These are phyloP conservation scores for Biscogniauxia sp. DNA, from an alignment of 2,329 filamentous ascomycete genomes.

Conservation along the genomic window DNA sequence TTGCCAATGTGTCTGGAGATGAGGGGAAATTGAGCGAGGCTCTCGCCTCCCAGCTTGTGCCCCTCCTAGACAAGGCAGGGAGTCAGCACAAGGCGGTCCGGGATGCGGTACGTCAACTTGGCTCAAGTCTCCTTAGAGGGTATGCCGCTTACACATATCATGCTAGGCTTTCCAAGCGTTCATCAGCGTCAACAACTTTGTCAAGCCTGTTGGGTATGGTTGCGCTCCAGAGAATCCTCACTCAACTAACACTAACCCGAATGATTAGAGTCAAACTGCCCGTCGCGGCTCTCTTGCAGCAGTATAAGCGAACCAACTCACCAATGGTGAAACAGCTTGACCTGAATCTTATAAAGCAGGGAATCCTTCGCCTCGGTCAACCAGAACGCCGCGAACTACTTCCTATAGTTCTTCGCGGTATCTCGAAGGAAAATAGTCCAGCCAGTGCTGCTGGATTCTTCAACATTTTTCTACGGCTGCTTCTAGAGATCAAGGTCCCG, in stretches of 20 bases:
- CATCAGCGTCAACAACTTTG: constrained; percentile 53
- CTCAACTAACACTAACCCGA: constrained; percentile 10
- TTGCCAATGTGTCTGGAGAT: constrained; percentile 59
- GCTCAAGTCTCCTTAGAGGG: neutral
- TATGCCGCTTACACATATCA: constrained; percentile 16
- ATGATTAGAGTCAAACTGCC: constrained; percentile 67
- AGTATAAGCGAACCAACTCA: constrained; percentile 78
- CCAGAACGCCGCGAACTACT: constrained; percentile 69
- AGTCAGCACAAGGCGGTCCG: constrained; percentile 79
- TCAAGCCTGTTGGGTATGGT: constrained; percentile 49
- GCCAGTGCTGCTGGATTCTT: constrained; percentile 63
- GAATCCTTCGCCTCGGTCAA: constrained; percentile 50
- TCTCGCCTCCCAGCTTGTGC: constrained; percentile 74
- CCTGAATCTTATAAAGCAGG: constrained; percentile 84
- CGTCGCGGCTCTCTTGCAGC: constrained; percentile 77
- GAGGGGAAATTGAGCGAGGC: constrained; percentile 79
- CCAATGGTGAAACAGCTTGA: constrained; percentile 84
- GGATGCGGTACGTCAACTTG: constrained; percentile 36
- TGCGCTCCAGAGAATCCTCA: constrained; percentile 2
- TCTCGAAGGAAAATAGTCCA: constrained; percentile 57
- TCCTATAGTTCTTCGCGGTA: constrained; percentile 66
- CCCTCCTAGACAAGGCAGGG: constrained; percentile 80
- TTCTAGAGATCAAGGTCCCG: constrained; percentile 71
- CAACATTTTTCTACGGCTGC: constrained; percentile 74
- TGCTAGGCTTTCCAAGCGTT: constrained; percentile 49